A percentile compares a stretch with the other conserved stretches of the same genome.
Conservation (phyloP, 345 rosid genomes). For the Gossypium rotundifolium region DNA sequence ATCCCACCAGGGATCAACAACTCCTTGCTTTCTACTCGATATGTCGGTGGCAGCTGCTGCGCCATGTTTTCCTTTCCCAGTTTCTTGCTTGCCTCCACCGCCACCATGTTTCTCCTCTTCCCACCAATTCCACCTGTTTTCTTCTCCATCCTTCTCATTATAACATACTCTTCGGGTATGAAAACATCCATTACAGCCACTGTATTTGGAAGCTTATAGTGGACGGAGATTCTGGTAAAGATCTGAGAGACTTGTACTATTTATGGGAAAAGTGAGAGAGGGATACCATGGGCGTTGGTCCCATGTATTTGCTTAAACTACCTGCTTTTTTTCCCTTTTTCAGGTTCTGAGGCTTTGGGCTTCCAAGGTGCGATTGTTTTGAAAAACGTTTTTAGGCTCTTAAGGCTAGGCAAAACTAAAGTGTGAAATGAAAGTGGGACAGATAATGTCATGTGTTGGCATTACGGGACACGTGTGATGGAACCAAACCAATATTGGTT, state of each 20-base stretch:
- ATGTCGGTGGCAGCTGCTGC: neutral
- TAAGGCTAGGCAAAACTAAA: neutral
- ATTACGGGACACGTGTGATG: neutral
- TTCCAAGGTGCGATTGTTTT: neutral
- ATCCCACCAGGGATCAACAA: constrained; percentile 6
- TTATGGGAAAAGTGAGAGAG: constrained; percentile 4
- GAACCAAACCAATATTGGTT: neutral
- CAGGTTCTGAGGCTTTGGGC: neutral
- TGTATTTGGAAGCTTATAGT: no score
- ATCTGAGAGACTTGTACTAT: neutral
- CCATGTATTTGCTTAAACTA: constrained; percentile 24
- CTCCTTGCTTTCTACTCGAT: constrained; percentile 18
- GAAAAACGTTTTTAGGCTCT: constrained; percentile 3
- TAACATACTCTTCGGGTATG: constrained; percentile 64
- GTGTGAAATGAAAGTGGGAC: neutral
- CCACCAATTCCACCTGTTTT: constrained; percentile 27
- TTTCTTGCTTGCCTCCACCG: neutral
- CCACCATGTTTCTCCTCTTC: constrained; percentile 10
- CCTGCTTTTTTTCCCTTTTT: neutral
- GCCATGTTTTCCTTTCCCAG: constrained; percentile 12
- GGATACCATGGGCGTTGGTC: constrained; percentile 22
- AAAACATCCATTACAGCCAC: constrained; percentile 36
- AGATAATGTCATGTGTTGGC: constrained; percentile 1
- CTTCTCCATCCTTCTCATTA: constrained; percentile 47
- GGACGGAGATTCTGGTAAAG: neutral